Percentiles rank a stretch among this genome's conserved stretches.
Conservation (phyloP, 495 filamentous ascomycete genomes). For the Symbiotaphrina buchneri region DNA sequence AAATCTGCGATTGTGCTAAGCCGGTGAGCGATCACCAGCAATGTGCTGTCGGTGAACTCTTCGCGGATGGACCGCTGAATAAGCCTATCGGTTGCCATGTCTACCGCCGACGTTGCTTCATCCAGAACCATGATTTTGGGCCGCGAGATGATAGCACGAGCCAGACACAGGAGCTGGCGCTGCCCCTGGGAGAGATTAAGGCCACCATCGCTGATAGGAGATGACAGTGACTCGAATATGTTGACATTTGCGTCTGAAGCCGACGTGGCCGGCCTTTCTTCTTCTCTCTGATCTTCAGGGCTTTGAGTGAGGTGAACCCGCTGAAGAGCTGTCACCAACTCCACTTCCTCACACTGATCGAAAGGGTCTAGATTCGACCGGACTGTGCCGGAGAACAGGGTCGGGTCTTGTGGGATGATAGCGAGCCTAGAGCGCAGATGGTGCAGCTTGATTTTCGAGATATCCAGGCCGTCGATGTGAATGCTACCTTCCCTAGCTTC, state of each 20-base stretch:
- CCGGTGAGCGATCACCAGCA: slow-evolving; percentile 77
- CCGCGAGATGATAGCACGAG: slow-evolving; percentile 58
- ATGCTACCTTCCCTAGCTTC: slow-evolving; percentile 50
- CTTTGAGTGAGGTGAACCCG: slow-evolving; percentile 46
- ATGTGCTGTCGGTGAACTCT: slow-evolving; percentile 53
- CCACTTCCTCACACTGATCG: slow-evolving; percentile 42
- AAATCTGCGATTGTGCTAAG: slow-evolving; percentile 74
- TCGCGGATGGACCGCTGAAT: slow-evolving; percentile 68
- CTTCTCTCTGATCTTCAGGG: slow-evolving; percentile 3
- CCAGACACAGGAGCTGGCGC: slow-evolving; percentile 70
- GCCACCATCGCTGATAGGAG: slow-evolving; percentile 51
- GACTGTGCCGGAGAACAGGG: slow-evolving; percentile 71
- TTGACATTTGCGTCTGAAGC: slow-evolving; percentile 21
- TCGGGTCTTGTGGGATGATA: slow-evolving; percentile 75
- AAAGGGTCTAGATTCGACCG: slow-evolving; percentile 70
- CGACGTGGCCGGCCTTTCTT: slow-evolving; percentile 8
- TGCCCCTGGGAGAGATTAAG: slow-evolving; percentile 74
- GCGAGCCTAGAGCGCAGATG: slow-evolving; percentile 51
- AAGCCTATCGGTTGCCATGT: slow-evolving; percentile 63
- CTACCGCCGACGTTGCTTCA: slow-evolving; percentile 75
- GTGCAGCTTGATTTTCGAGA: slow-evolving; percentile 50
- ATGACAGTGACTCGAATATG: slow-evolving; percentile 32
- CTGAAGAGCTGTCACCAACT: slow-evolving; percentile 50
- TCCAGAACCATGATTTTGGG: slow-evolving; percentile 78
- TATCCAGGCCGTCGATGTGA: slow-evolving; percentile 52